Evolutionary conservation across 2,329 filamentous ascomycete species (phyloP), one percentile per base, ranked within the genome.

Genomic region (Pestalotiopsis sp.): DNA sequence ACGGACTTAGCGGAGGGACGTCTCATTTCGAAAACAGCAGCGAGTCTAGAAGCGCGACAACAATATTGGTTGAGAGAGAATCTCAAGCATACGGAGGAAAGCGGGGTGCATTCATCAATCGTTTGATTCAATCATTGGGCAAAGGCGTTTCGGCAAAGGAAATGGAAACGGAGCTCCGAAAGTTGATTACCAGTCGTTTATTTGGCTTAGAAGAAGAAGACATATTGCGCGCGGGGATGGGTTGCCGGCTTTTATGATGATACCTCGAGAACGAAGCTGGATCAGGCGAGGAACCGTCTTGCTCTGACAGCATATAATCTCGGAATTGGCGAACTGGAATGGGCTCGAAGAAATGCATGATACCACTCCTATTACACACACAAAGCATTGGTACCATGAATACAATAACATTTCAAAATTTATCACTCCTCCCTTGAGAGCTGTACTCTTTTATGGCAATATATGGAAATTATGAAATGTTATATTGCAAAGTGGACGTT

Each of bases 1-100:
- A 45, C 70, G 68, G 62, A 71, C 66, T 36, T 66, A 65, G 56
- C 73, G 23, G 45, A 38, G 11, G 4, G 3, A 1, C 27, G 57
- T 36, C n/a, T 52, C 20, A 20, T 23, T 52, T 52, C 45, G 20
- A 20, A 52, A 59, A 59, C n/a, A 27, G 23, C 23, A n/a, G 57
- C 57, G 27, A 27, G 57, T 13, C 23, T 36, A 59, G n/a, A 36
- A 27, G 38, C 17, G 36, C 5, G 38, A 40, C 36, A 40, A 20
- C 36, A 41, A 64, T 25, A 40, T 41, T 23, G 12, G 61, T 64
- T 23, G 11, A 40, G 14, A 20, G 12, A n/a, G 31, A 20, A 12
- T 38, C 61, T 64, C 61, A 49, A 25, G 4, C 61, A 64, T 64
- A 36, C 31, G 31, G 31, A 38, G 27, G 61, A 40, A 25, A 64